phyloP scores from a whole-genome alignment of 2,329 filamentous ascomycete genomes.

The Dothistroma pini region DNA sequence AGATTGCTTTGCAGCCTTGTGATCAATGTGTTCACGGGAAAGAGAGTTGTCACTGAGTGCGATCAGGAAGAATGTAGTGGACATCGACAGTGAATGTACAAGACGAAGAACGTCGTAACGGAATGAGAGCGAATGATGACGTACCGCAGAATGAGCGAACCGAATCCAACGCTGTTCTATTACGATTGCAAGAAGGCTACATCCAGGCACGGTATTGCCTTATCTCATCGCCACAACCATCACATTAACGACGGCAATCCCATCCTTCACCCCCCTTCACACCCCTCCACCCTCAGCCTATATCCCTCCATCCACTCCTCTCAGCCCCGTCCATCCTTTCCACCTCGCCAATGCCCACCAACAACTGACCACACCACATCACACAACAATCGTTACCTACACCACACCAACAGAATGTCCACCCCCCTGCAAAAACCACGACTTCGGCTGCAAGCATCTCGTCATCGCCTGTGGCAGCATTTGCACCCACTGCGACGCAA shows the following conservation, averaged over 20 bases:
- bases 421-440: too few species aligned
- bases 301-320: not conserved
- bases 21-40: not conserved
- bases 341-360: not conserved
- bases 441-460: too few species aligned
- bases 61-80: too few species aligned
- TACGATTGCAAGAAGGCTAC: too few species aligned
- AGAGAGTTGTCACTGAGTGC: too few species aligned
- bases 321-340: not conserved
- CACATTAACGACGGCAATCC: not conserved
- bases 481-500: too few species aligned
- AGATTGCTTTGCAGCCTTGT: slow-evolving; percentile 1
- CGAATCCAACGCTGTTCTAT: not conserved
- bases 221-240: not conserved
- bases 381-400: not conserved
- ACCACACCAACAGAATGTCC: too few species aligned
- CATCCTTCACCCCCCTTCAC: not conserved
- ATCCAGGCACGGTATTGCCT: too few species aligned
- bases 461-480: too few species aligned
- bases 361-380: not conserved
- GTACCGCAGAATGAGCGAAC: not conserved
- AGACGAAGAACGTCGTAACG: not conserved
- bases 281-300: not conserved
- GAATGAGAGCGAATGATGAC: not conserved
- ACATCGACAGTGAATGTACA: too few species aligned